Conservation (phyloP, 441 rosid species). For the Raphanus hybrid region DNA sequence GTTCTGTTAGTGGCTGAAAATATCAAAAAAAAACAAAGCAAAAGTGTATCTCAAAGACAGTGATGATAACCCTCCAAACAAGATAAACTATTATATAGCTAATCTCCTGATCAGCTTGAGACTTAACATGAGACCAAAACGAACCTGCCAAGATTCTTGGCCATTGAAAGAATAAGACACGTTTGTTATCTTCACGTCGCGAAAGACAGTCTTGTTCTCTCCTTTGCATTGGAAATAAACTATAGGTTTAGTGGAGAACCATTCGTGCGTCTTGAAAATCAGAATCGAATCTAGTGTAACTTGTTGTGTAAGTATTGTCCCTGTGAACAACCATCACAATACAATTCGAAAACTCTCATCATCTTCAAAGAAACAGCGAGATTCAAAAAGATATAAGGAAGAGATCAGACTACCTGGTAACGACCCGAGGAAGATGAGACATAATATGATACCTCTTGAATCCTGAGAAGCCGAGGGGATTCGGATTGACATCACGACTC, state of each 20-base stretch:
- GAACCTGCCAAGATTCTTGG: constrained; percentile 3
- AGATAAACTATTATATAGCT: not conserved
- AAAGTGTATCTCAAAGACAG: not conserved
- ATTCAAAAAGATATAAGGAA: not conserved
- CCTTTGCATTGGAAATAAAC: constrained; percentile 4
- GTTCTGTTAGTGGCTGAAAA: constrained; percentile 55
- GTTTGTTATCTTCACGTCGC: not conserved
- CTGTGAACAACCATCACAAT: not conserved
- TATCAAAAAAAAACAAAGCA: not conserved
- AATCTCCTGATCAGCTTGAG: not conserved
- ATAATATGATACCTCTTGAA: not conserved
- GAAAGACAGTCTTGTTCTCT: not conserved
- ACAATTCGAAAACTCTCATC: not conserved
- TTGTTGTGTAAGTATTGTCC: not conserved
- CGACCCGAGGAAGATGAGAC: not conserved
- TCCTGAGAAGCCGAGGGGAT: not conserved
- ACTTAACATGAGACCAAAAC: not conserved
- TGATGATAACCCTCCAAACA: not conserved
- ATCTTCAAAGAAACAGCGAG: not conserved
- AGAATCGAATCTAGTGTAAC: not conserved
- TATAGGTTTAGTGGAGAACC: not conserved
- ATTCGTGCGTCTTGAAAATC: not conserved
- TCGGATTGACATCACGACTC: not conserved
- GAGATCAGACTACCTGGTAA: not conserved
- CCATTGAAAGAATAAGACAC: not conserved